Base-by-base conservation (phyloP, 306 rosid genomes). In the Gynostemma pentaphyllum region DNA sequence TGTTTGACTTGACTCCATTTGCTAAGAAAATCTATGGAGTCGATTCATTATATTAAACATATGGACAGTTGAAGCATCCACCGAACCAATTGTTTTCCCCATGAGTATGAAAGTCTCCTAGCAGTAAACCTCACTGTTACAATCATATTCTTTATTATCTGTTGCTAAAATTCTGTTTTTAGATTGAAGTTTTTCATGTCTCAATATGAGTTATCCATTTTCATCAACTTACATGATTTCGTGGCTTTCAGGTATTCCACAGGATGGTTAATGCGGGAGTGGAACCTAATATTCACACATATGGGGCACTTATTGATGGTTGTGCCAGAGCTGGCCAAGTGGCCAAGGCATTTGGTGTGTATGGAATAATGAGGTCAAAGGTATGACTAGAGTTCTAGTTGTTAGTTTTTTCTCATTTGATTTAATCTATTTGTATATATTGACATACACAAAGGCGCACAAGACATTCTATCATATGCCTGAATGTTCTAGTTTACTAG, bases 321-420 rank as follows among this genome's bases (percentile, higher is more conserved):
- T 92, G 98, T 81, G 96, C 88, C 59, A 86, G 85, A 86, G 96
- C 90, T 72, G 94, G 94, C 60, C 95, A 92, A 86, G 84, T 92
- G 65, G 96, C 95, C 30, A 92, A 92, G 82, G 98, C 98, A 68
- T 92, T 92, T 82, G 98, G 98, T 66, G 98, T 83, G 70, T 92
- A 92, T 76, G 98, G 98, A 66, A 85, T 92, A 64, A 57, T 92
- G 96, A 86, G 96, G 81, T 92, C 98, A 70, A 92, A 92, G 96
- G 98, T 92, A 84, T 75, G 68, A 41, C 68, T 55, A 55, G 68
- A 72, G 62, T 48, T 56, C 66, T 36, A 66, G 46, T 46, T 64
- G 54, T 34, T 18, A 28, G 14, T 71, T 30, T 14, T 29, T 53
- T 44, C 68, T 49, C 52, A 18, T 48, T 59, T 9, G 49, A 11